Conservation (phyloP, 352 stramenopile species). For the Plasmopara muralis region DNA sequence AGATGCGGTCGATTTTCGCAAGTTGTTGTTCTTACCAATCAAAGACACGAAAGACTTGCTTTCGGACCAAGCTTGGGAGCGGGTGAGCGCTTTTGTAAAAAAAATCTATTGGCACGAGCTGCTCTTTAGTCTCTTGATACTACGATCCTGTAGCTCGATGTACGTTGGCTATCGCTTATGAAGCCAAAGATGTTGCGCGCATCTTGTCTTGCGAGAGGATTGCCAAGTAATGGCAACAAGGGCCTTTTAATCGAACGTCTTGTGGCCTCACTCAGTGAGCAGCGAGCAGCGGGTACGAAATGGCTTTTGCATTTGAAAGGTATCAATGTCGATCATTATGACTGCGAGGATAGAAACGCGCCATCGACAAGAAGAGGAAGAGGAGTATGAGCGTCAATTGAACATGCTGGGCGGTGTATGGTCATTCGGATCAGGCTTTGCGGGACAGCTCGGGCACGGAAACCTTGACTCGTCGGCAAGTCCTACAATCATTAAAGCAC, state of each 20-base stretch:
- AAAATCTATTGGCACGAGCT: not conserved
- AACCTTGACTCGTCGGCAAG: conserved; percentile 51
- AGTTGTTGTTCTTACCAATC: conserved; percentile 67
- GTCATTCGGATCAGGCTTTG: conserved; percentile 69
- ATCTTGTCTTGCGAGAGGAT: conserved; percentile 58
- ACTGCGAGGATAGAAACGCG: conserved; percentile 38
- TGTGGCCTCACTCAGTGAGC: conserved; percentile 49
- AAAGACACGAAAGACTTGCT: conserved; percentile 64
- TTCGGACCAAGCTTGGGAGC: conserved; percentile 60
- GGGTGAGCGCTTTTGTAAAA: conserved; percentile 21
- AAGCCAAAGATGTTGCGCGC: conserved; percentile 80
- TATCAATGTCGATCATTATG: not conserved
- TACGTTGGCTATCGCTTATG: conserved; percentile 75
- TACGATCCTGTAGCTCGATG: conserved; percentile 40
- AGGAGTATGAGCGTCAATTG: conserved; percentile 62
- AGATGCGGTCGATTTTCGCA: conserved; percentile 74
- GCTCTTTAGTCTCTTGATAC: not conserved
- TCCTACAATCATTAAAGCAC: conserved; percentile 59
- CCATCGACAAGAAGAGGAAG: conserved; percentile 47
- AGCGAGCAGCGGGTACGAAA: conserved; percentile 40
- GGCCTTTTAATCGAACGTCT: conserved; percentile 47
- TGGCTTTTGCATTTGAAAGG: not conserved
- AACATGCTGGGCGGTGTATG: conserved; percentile 80
- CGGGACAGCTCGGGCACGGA: conserved; percentile 66
- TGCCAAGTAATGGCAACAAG: conserved; percentile 65